These are phyloP conservation scores for Debaryomyces udenii DNA, from an alignment of 1,139 yeast genomes.

Conservation along the genomic window DNA sequence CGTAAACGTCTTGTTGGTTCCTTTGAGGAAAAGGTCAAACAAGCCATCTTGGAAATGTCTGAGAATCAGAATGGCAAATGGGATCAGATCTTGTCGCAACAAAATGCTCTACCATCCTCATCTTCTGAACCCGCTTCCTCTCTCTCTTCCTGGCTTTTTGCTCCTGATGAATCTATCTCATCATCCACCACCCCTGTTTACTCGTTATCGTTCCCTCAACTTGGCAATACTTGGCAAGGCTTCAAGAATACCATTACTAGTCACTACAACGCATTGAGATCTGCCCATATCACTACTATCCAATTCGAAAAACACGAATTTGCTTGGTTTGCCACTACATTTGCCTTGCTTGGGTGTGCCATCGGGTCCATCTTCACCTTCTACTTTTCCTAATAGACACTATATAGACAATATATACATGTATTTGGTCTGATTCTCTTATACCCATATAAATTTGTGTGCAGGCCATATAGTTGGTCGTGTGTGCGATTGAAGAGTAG, in stretches of 20 bases:
- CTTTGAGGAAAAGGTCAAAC: conserved; percentile 78
- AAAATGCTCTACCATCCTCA: background rate
- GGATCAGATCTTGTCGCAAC: conserved; percentile 16
- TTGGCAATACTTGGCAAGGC: conserved; percentile 21
- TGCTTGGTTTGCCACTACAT: conserved; percentile 22
- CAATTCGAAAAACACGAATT: conserved; percentile 30
- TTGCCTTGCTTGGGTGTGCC: conserved; percentile 25
- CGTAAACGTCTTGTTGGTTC: conserved; percentile 75
- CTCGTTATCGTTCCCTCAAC: conserved; percentile 3
- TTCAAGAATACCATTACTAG: conserved; percentile 13
- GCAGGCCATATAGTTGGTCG: conserved; percentile 5
- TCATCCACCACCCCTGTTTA: background rate
- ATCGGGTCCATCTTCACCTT: conserved; percentile 27
- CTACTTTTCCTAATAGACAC: conserved; percentile 14
- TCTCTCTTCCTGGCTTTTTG: conserved; percentile 5
- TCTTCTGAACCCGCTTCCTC: conserved; percentile 2
- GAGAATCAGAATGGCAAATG: conserved; percentile 20
- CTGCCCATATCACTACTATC: conserved; percentile 21
- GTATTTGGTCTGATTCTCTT: too few relatives aligned
- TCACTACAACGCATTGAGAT: conserved; percentile 23
- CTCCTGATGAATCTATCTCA: conserved; percentile 1
- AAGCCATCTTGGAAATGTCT: conserved; percentile 36
- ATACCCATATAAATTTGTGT: background rate
- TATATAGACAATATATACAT: conserved; percentile 3
- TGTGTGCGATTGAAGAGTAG: conserved; percentile 2